Percentiles rank a stretch among this genome's conserved stretches.
phyloP scores from a whole-genome alignment of 2,329 filamentous ascomycete species.

The Neofusicoccum sp. region DNA sequence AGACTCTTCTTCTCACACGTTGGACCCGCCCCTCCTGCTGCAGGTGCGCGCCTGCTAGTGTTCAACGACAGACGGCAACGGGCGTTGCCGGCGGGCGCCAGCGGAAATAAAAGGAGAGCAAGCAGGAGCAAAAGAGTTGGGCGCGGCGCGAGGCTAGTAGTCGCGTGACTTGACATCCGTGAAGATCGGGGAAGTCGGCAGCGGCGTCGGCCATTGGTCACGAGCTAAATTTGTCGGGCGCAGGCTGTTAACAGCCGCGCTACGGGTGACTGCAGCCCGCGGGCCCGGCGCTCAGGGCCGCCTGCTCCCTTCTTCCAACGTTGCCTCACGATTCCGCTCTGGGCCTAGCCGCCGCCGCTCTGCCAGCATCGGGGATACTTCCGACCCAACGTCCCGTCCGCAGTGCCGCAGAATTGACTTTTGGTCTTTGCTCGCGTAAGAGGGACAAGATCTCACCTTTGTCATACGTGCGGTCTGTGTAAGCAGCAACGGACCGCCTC shows the following conservation, averaged over 20 bases:
- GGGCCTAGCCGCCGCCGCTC: neutral
- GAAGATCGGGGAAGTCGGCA: neutral
- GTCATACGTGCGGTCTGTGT: neutral
- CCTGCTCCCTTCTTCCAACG: neutral
- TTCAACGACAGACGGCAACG: no score
- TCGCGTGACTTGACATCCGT: slow-evolving; percentile 9
- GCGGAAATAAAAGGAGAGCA: no score
- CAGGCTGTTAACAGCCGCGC: neutral
- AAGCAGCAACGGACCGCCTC: neutral
- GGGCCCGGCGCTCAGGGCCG: neutral
- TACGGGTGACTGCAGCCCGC: neutral
- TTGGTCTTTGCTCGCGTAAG: neutral
- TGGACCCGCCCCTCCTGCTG: neutral
- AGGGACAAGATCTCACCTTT: neutral
- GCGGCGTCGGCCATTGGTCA: neutral
- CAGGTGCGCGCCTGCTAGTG: no score
- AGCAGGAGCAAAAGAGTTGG: neutral
- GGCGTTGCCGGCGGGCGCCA: no score
- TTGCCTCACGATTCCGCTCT: neutral
- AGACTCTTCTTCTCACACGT: neutral
- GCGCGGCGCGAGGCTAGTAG: neutral
- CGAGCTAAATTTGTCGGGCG: neutral
- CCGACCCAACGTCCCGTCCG: neutral
- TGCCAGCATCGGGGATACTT: neutral
- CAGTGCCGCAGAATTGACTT: neutral